Conservation (phyloP, 331 rosid genomes). For the Dryas integrifolia region DNA sequence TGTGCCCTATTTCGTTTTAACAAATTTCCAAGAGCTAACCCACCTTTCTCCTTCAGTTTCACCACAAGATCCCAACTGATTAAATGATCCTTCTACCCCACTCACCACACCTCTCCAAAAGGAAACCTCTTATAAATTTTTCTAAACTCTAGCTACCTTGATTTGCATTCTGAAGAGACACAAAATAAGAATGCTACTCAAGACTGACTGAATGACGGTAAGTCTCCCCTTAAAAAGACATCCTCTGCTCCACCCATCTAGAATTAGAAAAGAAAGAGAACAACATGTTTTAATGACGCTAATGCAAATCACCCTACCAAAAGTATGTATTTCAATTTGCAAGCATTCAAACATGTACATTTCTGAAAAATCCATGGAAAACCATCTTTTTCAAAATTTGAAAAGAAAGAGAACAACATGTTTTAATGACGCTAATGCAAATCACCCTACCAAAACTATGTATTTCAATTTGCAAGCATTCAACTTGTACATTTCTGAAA, state of each 20-base stretch:
- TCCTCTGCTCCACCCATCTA: background rate
- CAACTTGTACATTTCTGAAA: background rate
- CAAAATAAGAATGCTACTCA: background rate
- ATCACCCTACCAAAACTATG: background rate
- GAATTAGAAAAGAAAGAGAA: background rate
- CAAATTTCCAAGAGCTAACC: background rate
- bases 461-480: background rate
- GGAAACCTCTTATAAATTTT: background rate
- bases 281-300: slow-evolving; percentile 5
- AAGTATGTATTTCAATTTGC: background rate
- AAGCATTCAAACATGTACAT: background rate
- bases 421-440: background rate
- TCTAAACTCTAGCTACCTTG: background rate
- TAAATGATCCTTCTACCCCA: too few relatives aligned
- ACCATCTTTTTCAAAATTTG: slow-evolving; percentile 13
- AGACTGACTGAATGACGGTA: background rate
- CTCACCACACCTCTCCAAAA: too few relatives aligned
- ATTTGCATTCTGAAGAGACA: background rate
- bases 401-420: background rate
- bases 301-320: background rate
- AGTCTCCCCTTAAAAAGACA: background rate
- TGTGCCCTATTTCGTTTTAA: background rate
- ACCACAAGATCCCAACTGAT: background rate
- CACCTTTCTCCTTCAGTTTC: background rate
- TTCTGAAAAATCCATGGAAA: background rate